phyloP scores from a whole-genome alignment of 768 basidiomycete species.

The Mycena kentingensis region DNA sequence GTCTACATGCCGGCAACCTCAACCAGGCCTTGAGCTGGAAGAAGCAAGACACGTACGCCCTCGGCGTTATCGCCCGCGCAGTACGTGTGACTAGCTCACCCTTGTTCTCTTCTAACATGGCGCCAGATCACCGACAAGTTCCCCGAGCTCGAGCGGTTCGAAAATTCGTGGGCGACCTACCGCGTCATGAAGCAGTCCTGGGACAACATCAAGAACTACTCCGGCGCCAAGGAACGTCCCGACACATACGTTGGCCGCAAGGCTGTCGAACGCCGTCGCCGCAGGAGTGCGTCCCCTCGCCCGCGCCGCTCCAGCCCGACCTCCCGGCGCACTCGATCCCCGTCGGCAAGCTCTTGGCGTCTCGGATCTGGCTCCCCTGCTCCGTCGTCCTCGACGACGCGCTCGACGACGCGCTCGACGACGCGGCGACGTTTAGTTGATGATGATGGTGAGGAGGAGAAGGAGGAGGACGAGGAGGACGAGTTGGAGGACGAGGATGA shows the following conservation, averaged over 20 bases:
- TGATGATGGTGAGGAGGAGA: no score
- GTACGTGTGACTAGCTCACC: not conserved
- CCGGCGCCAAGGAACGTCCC: no score
- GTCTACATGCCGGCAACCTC: not conserved
- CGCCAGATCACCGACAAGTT: not conserved
- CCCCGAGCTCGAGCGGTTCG: not conserved
- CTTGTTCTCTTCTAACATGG: not conserved
- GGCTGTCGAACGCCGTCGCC: slow-evolving; percentile 11
- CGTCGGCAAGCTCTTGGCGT: no score
- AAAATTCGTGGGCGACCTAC: not conserved
- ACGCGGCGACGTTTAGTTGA: no score
- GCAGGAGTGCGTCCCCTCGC: no score
- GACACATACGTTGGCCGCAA: not conserved
- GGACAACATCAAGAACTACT: not conserved
- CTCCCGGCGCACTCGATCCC: no score
- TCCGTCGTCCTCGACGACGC: no score
- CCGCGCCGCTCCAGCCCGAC: no score
- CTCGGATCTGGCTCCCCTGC: no score
- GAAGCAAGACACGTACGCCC: not conserved
- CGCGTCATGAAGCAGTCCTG: not conserved
- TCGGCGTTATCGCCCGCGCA: not conserved
- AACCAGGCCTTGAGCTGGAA: not conserved
- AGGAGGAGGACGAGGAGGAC: no score
- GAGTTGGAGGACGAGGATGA: no score
- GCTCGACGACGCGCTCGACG: no score